phyloP scores from a whole-genome alignment of 1,139 yeast species.

The Lodderomyces beijingensis region DNA sequence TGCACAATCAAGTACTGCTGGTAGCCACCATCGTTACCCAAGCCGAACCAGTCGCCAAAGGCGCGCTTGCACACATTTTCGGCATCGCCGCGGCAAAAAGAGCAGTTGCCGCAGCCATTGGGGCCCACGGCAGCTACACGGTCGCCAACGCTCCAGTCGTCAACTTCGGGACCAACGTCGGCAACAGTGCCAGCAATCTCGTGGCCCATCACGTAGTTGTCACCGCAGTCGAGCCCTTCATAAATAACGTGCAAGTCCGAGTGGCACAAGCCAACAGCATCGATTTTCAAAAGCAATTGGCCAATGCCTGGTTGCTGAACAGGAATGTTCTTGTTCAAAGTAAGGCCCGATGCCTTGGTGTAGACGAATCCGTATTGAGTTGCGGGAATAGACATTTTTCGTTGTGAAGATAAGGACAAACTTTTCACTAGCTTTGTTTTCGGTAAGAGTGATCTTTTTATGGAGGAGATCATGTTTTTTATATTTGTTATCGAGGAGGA shows the following conservation, averaged over 20 bases:
- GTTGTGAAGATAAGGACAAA: conserved; percentile 4
- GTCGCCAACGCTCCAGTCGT: conserved; percentile 11
- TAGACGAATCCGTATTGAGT: conserved; percentile 14
- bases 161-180: conserved; percentile 9
- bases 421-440: no score
- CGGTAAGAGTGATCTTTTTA: no score
- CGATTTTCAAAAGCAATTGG: conserved; percentile 35
- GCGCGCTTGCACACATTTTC: conserved; percentile 33
- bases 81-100: conserved; percentile 29
- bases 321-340: conserved; percentile 15
- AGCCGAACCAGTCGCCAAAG: conserved; percentile 21
- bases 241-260: conserved; percentile 36
- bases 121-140: conserved; percentile 16
- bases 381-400: conserved; percentile 12
- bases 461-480: background rate
- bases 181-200: conserved; percentile 41
- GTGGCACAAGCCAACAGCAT: conserved; percentile 44
- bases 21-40: conserved; percentile 41
- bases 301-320: conserved; percentile 27
- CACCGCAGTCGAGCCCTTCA: conserved; percentile 21
- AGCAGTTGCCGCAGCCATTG: conserved; percentile 14
- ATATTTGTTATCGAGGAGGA: background rate
- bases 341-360: conserved; percentile 11
- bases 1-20: conserved; percentile 33
- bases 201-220: conserved; percentile 36